Percentiles rank a stretch among this genome's conserved stretches.
phyloP scores from a whole-genome alignment of 106 monocot species.

The Acorus gramineus region DNA sequence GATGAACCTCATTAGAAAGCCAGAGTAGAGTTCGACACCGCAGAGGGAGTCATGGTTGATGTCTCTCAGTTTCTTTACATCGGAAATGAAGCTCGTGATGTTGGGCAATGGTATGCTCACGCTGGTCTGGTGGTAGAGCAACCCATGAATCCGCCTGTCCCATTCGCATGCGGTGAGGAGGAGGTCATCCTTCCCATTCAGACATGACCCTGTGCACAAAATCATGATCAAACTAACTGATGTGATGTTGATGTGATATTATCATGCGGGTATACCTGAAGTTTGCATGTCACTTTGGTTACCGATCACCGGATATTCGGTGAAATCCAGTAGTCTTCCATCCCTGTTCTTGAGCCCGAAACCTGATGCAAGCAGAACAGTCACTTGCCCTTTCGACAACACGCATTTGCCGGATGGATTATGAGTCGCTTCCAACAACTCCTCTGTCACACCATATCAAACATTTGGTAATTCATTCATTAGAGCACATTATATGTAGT shows the following conservation, averaged over 20 bases:
- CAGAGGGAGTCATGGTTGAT: too few relatives aligned
- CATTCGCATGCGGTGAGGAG: conserved; percentile 26
- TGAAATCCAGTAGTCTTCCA: conserved; percentile 11
- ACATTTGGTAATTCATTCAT: too few relatives aligned
- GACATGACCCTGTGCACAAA: conserved; percentile 16
- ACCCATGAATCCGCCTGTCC: conserved; percentile 27
- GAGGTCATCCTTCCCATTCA: conserved; percentile 15
- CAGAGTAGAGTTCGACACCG: too few relatives aligned
- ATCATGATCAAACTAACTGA: too few relatives aligned
- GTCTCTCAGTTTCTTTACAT: too few relatives aligned
- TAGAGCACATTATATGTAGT: too few relatives aligned
- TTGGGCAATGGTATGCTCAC: conserved; percentile 22
- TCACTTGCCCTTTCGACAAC: background rate
- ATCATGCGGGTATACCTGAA: conserved; percentile 3
- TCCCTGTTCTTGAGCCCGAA: conserved; percentile 16
- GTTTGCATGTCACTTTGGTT: conserved; percentile 27
- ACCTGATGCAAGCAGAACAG: conserved; percentile 3
- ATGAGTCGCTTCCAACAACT: background rate
- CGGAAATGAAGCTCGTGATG: conserved; percentile 9
- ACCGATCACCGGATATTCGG: conserved; percentile 23
- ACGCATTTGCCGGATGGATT: conserved; percentile 8
- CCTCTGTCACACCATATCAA: conserved; percentile 2
- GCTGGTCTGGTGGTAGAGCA: conserved; percentile 31
- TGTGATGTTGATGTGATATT: too few relatives aligned
- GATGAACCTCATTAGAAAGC: too few relatives aligned